Conservation (phyloP, 2,329 filamentous ascomycete genomes). For the Cryphonectria nitschkei region DNA sequence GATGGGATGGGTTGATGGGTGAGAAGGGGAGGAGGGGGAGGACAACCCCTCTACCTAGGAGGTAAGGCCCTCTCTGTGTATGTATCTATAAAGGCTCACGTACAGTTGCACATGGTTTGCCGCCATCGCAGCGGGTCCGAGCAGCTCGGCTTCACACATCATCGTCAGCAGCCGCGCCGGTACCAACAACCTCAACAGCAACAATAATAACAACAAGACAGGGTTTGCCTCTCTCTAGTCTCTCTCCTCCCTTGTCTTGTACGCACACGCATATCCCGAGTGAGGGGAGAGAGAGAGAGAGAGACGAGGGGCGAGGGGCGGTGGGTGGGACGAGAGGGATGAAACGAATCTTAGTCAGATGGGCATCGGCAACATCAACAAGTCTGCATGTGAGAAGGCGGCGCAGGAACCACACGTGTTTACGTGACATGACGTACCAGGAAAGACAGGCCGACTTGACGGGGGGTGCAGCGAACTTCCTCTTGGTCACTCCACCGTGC, state of each 20-base stretch:
- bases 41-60: not conserved
- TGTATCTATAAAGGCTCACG: conserved; percentile 29
- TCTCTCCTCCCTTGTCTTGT: not conserved
- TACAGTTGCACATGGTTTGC: conserved; percentile 48
- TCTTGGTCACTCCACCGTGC: conserved; percentile 32
- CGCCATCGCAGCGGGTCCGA: conserved; percentile 52
- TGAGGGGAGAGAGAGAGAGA: not conserved
- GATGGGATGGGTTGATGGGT: not conserved
- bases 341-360: not conserved
- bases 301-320: not conserved
- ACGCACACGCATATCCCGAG: not conserved
- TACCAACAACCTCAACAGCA: conserved; percentile 9
- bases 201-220: not conserved
- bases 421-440: conserved; percentile 45
- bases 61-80: not conserved
- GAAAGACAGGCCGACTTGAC: conserved; percentile 56
- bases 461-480: conserved; percentile 51
- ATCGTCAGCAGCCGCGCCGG: conserved; percentile 23
- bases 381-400: not conserved
- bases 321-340: not conserved
- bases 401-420: conserved; percentile 19
- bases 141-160: conserved; percentile 45
- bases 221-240: not conserved
- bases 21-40: not conserved
- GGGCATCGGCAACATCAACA: not conserved